Conservation (phyloP, 108 stramenopile genomes). For the Cyclotella sp. region DNA sequence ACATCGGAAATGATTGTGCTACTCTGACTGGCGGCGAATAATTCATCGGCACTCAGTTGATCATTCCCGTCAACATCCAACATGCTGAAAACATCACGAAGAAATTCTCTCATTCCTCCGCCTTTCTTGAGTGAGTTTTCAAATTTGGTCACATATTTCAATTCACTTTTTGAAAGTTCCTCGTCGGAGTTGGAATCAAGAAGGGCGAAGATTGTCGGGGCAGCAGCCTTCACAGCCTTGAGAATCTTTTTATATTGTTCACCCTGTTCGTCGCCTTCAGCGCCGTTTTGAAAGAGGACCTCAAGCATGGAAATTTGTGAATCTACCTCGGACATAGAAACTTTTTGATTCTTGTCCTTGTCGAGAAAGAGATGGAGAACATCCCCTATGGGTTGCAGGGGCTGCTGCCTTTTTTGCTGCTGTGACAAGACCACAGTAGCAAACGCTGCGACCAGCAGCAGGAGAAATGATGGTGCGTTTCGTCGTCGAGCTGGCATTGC, state of each 20-base stretch:
- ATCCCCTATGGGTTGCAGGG: slow-evolving; percentile 18
- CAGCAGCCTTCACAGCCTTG: slow-evolving; percentile 11
- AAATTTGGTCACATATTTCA: slow-evolving; percentile 30
- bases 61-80: slow-evolving; percentile 31
- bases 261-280: neutral
- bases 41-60: slow-evolving; percentile 31
- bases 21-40: slow-evolving; percentile 12
- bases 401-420: neutral
- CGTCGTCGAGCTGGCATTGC: neutral
- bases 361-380: slow-evolving; percentile 33
- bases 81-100: slow-evolving; percentile 31
- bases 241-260: slow-evolving; percentile 7
- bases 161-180: slow-evolving; percentile 15
- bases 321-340: slow-evolving; percentile 27
- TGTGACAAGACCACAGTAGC: neutral
- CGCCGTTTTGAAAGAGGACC: slow-evolving; percentile 2
- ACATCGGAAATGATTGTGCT: slow-evolving; percentile 14
- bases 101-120: slow-evolving; percentile 31
- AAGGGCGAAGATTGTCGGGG: slow-evolving; percentile 28
- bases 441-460: slow-evolving; percentile 1
- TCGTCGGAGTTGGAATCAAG: slow-evolving; percentile 33
- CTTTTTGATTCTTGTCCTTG: slow-evolving; percentile 36
- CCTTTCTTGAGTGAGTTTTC: slow-evolving; percentile 37
- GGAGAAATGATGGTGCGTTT: neutral
- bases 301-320: slow-evolving; percentile 28